These are phyloP conservation scores for Dipteronia dyeriana DNA, from an alignment of 345 rosid species.

Conservation along the genomic window DNA sequence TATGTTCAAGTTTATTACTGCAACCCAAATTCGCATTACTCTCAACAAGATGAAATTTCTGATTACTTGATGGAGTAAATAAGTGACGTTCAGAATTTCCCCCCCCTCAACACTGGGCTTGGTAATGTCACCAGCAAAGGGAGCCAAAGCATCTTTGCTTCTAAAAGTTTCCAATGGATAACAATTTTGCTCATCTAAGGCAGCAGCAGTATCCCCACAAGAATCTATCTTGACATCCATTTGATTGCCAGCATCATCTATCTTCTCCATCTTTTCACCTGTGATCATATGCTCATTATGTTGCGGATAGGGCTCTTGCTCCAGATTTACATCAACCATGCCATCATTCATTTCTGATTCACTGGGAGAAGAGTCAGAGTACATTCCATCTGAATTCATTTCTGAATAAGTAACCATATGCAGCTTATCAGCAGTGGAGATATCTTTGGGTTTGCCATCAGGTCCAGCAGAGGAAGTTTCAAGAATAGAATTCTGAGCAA, in stretches of 20 bases:
- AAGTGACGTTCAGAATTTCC: conserved; percentile 25
- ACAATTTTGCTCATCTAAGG: conserved; percentile 24
- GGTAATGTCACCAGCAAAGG: conserved; percentile 24
- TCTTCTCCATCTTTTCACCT: conserved; percentile 30
- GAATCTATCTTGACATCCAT: conserved; percentile 35
- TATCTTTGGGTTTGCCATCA: conserved; percentile 32
- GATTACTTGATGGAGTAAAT: conserved; percentile 1
- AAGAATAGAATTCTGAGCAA: conserved; percentile 73
- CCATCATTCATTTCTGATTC: conserved; percentile 36
- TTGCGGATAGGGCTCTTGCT: conserved; percentile 27
- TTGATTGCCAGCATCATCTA: conserved; percentile 25
- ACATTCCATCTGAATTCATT: conserved; percentile 37
- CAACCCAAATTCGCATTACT: conserved; percentile 20
- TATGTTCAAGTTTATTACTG: neutral
- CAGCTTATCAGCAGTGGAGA: conserved; percentile 27
- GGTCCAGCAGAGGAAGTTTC: conserved; percentile 40
- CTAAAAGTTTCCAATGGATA: conserved; percentile 21
- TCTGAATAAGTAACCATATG: conserved; percentile 29
- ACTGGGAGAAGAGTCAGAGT: conserved; percentile 37
- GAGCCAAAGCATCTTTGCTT: conserved; percentile 27
- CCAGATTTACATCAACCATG: conserved; percentile 25
- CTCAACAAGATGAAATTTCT: conserved; percentile 23
- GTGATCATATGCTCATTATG: conserved; percentile 22
- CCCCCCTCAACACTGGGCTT: conserved; percentile 30
- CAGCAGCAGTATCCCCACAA: conserved; percentile 23